Evolutionary conservation across 495 filamentous ascomycete genomes (phyloP).

Genomic region (Antarctomyces pellizariae): DNA sequence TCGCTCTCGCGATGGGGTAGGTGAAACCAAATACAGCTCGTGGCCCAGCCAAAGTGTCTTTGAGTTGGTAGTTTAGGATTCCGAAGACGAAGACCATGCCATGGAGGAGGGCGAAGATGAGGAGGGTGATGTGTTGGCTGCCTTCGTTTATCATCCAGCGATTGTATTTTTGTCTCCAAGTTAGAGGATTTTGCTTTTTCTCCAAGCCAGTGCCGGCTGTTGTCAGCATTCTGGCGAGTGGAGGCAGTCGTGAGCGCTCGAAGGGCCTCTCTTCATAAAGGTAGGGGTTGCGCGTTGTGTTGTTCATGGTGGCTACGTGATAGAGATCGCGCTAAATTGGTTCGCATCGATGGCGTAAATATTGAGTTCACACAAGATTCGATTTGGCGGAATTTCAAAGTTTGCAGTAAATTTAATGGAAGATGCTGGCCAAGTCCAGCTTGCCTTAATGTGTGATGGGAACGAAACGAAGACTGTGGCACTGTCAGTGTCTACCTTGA

Average conservation of each 20-base stretch:
- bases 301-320: too few relatives aligned
- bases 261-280: conserved; percentile 26
- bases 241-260: conserved; percentile 44
- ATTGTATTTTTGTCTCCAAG: conserved; percentile 24
- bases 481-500: too few relatives aligned
- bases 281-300: too few relatives aligned
- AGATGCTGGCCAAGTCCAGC: too few relatives aligned
- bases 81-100: conserved; percentile 45
- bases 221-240: conserved; percentile 42
- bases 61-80: conserved; percentile 52
- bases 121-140: conserved; percentile 20
- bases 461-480: too few relatives aligned
- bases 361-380: too few relatives aligned
- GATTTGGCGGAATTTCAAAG: too few relatives aligned
- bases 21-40: conserved; percentile 41
- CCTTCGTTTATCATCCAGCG: conserved; percentile 62
- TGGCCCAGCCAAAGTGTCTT: conserved; percentile 39
- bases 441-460: too few relatives aligned
- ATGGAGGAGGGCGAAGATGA: conserved; percentile 42
- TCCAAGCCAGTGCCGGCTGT: too few relatives aligned
- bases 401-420: too few relatives aligned
- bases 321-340: too few relatives aligned
- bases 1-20: conserved; percentile 45
- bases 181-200: conserved; percentile 40
- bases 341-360: too few relatives aligned